Base-by-base conservation (phyloP, 2,329 filamentous ascomycete species). In the Sclerotinia subarctica region DNA sequence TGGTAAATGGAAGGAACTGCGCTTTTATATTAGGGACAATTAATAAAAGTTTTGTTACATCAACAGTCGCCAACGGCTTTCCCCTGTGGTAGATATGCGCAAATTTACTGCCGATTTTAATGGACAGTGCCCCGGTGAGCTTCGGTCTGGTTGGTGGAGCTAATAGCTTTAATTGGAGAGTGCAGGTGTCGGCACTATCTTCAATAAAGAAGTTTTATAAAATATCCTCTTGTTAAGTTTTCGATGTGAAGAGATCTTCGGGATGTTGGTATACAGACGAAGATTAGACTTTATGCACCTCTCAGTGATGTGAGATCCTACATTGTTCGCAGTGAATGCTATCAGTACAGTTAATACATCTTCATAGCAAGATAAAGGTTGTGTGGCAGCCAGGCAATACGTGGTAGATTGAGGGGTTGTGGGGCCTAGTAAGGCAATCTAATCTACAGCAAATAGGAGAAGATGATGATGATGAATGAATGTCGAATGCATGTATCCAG, bases 161-260 rank as follows among this genome's bases (percentile, higher is more conserved):
- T 38, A 19, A 15, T 19, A 56, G 53, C 19, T 38, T 56, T 29
- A 1, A n/a, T 10, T n/a, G 19, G 17, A 38, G 29, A 54, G 10
- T 19, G n/a, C 4, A 35, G n/a, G 5, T n/a, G 17, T 54, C 2
- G 29, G 19, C 8, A 35, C 29, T 38, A 7, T n/a, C 19, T 10
- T 0, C 11, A 29, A 35, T 11, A 56, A 56, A 15, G 21, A 3
- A 38, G 5, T n/a, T 0, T n/a, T 56, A 35, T 6, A n/a, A 2
- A 35, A 21, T 29, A 56, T 56, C 35, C 8, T 56, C 29, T 2
- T 56, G 15, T 35, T n/a, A 3, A 21, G n/a, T 56, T 13, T n/a
- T 13, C 21, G 19, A 35, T n/a, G 0, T n/a, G 19, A 35, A 3
- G 10, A 8, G 19, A n/a, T 11, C 2, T 11, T 38, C 1, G 0